Percentiles rank a stretch among this genome's conserved stretches.
Conservation (phyloP, 495 filamentous ascomycete species). For the Aspergillus incahuasiensis region DNA sequence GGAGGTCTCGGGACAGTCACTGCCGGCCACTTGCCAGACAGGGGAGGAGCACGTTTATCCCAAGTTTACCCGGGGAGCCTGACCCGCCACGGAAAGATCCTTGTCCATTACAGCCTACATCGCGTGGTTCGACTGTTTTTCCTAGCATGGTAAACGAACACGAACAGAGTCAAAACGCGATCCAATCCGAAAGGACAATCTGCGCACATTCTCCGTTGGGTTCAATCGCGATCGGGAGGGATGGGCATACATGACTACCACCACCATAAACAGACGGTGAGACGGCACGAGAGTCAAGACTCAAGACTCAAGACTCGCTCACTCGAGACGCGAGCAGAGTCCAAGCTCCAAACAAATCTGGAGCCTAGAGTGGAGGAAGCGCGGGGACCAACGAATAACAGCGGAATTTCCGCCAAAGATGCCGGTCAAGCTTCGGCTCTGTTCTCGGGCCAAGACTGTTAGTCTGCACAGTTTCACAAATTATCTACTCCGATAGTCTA, state of each 20-base stretch:
- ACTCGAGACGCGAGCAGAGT: not conserved
- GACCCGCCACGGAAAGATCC: not conserved
- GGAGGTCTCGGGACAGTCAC: not conserved
- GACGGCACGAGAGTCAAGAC: not conserved
- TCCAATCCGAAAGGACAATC: not conserved
- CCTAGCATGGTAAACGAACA: not conserved
- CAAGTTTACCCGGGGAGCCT: not conserved
- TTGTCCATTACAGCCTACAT: not conserved
- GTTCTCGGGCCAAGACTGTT: not conserved
- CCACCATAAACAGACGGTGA: not conserved
- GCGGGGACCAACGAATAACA: not conserved
- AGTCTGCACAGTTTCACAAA: not conserved
- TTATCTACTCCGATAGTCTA: too few species aligned
- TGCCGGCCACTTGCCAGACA: not conserved
- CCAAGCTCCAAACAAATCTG: not conserved
- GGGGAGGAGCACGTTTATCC: not conserved
- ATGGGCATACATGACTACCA: not conserved
- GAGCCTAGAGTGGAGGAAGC: constrained; percentile 6
- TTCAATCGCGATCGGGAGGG: not conserved
- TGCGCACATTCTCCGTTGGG: not conserved
- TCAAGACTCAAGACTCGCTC: not conserved
- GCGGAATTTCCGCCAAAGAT: not conserved
- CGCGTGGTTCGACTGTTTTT: not conserved
- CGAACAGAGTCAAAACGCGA: not conserved
- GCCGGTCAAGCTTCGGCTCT: constrained; percentile 8